phyloP scores from a whole-genome alignment of 73 alveolate species.

The Paramecium octaurelia region DNA sequence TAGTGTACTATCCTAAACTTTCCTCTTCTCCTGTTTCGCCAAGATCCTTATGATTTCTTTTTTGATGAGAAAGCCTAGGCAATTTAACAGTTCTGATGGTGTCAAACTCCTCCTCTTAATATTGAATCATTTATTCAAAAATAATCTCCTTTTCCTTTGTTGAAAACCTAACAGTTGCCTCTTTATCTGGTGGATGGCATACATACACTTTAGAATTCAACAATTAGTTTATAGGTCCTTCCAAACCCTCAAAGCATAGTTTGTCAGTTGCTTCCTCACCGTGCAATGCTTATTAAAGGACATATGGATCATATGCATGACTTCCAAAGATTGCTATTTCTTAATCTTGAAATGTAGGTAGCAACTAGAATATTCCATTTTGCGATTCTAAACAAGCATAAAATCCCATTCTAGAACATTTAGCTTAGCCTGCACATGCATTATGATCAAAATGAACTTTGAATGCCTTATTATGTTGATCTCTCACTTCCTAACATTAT shows the following conservation, averaged over 20 bases:
- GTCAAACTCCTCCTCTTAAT: neutral
- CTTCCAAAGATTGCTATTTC: neutral
- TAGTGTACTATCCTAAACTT: neutral
- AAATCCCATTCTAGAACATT: conserved; percentile 37
- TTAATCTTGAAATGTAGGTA: neutral
- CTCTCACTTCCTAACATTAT: neutral
- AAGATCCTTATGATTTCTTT: neutral
- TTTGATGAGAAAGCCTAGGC: neutral
- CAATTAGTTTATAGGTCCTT: neutral
- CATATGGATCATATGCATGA: neutral
- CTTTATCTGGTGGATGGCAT: neutral
- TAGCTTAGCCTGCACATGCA: neutral
- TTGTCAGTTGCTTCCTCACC: neutral
- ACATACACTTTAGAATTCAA: neutral
- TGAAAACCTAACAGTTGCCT: neutral
- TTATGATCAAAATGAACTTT: conserved; percentile 34
- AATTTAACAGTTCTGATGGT: neutral
- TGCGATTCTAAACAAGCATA: neutral
- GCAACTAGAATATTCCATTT: neutral
- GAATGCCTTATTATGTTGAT: neutral
- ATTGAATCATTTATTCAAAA: neutral
- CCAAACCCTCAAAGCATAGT: neutral
- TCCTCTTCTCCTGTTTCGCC: neutral
- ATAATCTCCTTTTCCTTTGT: neutral
- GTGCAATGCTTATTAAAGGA: neutral